Percentiles rank a stretch among this genome's conserved stretches.
phyloP scores from a whole-genome alignment of 108 stramenopile species.

The Nitzschia inconspicua region DNA sequence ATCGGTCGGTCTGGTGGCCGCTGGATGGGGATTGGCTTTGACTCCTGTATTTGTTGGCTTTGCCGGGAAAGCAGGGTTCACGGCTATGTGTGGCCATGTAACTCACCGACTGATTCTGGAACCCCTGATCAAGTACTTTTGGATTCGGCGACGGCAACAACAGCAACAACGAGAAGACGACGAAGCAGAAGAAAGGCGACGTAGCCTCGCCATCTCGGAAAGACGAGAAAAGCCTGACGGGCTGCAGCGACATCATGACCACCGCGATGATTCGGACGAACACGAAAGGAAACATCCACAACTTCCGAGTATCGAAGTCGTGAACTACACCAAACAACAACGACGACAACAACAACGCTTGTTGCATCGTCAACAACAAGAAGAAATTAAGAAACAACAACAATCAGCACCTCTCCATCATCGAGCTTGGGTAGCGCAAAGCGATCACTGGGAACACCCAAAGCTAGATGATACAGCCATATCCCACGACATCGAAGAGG shows the following conservation, averaged over 20 bases:
- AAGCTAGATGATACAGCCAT: neutral
- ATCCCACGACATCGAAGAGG: no score
- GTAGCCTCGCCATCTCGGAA: neutral
- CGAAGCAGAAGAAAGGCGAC: conserved; percentile 4
- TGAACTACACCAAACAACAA: conserved; percentile 30
- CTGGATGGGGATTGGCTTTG: conserved; percentile 35
- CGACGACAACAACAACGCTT: conserved; percentile 34
- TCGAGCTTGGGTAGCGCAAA: conserved; percentile 30
- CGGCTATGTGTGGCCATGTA: conserved; percentile 43
- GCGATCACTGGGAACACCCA: neutral
- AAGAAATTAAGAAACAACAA: neutral
- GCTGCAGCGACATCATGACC: conserved; percentile 2
- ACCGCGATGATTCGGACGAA: conserved; percentile 16
- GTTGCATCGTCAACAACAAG: conserved; percentile 25
- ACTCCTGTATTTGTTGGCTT: conserved; percentile 54
- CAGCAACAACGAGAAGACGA: conserved; percentile 2
- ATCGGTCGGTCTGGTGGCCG: conserved; percentile 27
- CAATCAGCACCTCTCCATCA: conserved; percentile 28
- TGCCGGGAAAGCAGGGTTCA: conserved; percentile 52
- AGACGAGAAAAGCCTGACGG: neutral
- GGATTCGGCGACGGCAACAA: conserved; percentile 9
- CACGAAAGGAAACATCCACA: conserved; percentile 27
- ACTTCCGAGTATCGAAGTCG: no score
- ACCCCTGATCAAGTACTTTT: neutral
- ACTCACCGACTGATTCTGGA: conserved; percentile 23